Conservation (phyloP, 345 rosid genomes). For the Eutrema japonicum region DNA sequence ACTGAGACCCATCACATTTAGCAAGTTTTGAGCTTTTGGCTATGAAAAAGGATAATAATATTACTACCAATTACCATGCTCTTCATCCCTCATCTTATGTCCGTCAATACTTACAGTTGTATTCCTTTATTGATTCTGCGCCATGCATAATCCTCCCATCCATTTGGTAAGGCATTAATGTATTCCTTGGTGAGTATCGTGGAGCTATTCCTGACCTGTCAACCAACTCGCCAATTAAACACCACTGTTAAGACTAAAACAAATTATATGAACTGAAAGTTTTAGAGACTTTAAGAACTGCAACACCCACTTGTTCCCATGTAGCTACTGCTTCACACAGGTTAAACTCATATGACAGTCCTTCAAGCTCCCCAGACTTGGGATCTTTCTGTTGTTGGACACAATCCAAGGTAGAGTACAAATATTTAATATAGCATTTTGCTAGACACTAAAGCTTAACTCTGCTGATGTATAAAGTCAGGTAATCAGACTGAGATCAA, state of each 20-base stretch:
- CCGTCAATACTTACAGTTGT: conserved; percentile 64
- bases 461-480: background rate
- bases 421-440: background rate
- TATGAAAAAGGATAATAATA: background rate
- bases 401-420: conserved; percentile 10
- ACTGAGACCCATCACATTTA: background rate
- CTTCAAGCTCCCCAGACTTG: conserved; percentile 82
- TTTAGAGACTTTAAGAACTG: conserved; percentile 19
- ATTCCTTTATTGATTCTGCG: conserved; percentile 91
- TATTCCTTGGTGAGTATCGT: conserved; percentile 91
- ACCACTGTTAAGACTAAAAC: conserved; percentile 36
- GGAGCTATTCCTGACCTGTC: conserved; percentile 85
- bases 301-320: conserved; percentile 68
- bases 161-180: conserved; percentile 89
- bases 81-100: background rate
- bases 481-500: background rate
- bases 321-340: conserved; percentile 94
- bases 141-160: conserved; percentile 99
- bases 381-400: conserved; percentile 71
- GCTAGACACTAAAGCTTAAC: conserved; percentile 3
- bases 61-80: background rate
- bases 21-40: background rate
- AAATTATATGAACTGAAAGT: conserved; percentile 3
- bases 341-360: conserved; percentile 75
- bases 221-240: conserved; percentile 56